A percentile compares a stretch with the other conserved stretches of the same genome.
Evolutionary conservation across 495 filamentous ascomycete species (phyloP).

Genomic region (Hypoxylon rickii): DNA sequence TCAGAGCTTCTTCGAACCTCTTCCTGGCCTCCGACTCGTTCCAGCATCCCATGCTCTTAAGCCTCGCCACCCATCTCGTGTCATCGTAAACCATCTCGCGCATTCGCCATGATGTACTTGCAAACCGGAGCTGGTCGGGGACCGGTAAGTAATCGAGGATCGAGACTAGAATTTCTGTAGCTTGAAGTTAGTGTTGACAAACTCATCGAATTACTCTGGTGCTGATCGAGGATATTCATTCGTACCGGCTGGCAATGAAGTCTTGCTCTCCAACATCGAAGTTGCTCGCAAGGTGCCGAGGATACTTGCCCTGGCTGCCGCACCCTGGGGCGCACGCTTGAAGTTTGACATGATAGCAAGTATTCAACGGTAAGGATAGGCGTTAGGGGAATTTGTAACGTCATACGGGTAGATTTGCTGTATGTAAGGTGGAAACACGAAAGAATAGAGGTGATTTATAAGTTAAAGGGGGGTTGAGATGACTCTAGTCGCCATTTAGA

Average conservation of each 20-base stretch:
- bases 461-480: too few species aligned
- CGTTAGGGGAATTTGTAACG: constrained; percentile 8
- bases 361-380: background rate
- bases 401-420: background rate
- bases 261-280: constrained; percentile 73
- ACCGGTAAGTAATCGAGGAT: constrained; percentile 90
- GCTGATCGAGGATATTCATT: background rate
- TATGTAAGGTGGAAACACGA: too few species aligned
- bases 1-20: constrained; percentile 74
- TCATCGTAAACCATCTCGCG: constrained; percentile 99
- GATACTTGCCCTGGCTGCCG: constrained; percentile 56
- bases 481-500: too few species aligned
- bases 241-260: constrained; percentile 79
- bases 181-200: constrained; percentile 15
- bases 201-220: background rate
- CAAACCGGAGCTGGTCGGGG: constrained; percentile 80
- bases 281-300: constrained; percentile 75
- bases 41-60: constrained; percentile 90
- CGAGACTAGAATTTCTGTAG: constrained; percentile 79
- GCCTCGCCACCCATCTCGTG: constrained; percentile 84
- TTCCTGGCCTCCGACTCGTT: constrained; percentile 84
- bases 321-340: constrained; percentile 62
- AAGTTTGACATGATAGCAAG: constrained; percentile 61
- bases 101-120: constrained; percentile 85
- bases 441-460: too few species aligned